These are phyloP conservation scores for Thalassia testudinum DNA, from an alignment of 116 monocot genomes.

Conservation along the genomic window DNA sequence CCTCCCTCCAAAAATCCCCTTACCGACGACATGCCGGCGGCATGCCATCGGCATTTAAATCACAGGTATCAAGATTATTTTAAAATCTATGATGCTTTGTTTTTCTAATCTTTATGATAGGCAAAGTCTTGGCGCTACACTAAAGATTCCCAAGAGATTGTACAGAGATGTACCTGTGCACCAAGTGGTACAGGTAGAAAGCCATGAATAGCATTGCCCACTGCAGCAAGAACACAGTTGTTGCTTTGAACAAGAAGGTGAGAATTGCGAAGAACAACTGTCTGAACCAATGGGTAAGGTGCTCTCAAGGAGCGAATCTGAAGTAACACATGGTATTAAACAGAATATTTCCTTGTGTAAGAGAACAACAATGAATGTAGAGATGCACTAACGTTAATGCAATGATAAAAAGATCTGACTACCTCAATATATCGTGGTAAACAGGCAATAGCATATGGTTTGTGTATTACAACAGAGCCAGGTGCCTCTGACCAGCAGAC, in stretches of 20 bases:
- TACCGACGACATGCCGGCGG: too few relatives aligned
- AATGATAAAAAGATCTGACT: neutral
- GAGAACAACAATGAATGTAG: neutral
- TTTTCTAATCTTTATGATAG: neutral
- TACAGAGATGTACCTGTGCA: slow-evolving; percentile 52
- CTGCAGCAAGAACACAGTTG: slow-evolving; percentile 56
- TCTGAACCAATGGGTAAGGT: slow-evolving; percentile 87
- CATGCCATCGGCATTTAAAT: too few relatives aligned
- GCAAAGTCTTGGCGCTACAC: neutral
- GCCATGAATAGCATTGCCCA: slow-evolving; percentile 71
- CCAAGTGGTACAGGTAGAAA: slow-evolving; percentile 85
- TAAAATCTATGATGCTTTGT: neutral
- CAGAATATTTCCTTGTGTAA: neutral
- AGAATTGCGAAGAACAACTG: slow-evolving; percentile 73
- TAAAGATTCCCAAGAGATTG: neutral
- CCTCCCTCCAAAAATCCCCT: too few relatives aligned
- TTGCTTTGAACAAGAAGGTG: slow-evolving; percentile 65
- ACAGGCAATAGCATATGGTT: slow-evolving; percentile 76
- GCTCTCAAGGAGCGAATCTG: slow-evolving; percentile 89
- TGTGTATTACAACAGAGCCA: slow-evolving; percentile 59
- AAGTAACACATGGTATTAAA: slow-evolving; percentile 5
- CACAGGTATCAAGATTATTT: too few relatives aligned
- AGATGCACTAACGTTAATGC: slow-evolving; percentile 1
- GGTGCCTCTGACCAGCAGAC: slow-evolving; percentile 95
- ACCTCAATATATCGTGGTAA: slow-evolving; percentile 81